Evolutionary conservation across 202 grass and related monocot species (phyloP), one percentile per base, ranked within the genome.

Genomic region (Elaeis oleifera): DNA sequence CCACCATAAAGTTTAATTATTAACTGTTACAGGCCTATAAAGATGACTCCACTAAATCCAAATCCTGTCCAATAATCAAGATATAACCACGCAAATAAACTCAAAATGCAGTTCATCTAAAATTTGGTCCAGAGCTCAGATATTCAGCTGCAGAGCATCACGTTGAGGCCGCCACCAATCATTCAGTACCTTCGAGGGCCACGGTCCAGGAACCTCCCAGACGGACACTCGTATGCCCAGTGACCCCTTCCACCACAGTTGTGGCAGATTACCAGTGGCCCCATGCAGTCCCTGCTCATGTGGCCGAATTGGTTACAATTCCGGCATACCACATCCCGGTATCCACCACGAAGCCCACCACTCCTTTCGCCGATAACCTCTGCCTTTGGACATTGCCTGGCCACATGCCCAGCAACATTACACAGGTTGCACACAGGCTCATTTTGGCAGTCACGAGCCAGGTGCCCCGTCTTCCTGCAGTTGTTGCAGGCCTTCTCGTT

Each of bases 401-500:
- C 94, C 53, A 99, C 65, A 79, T 99, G 94, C 39, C 94, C 94
- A 18, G 83, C 88, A 53, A 94, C 67, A 57, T 99, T 89, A 75
- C 94, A 99, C 13, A 94, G 59, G 36, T 99, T 99, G 70, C 94
- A 99, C 39, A 99, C 82, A 51, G 94, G 94, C 52, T 99, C 88
- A 20, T 99, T 94, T 8, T 85, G 76, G 66, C 88, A 99, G 84
- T 99, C 87, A 13, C 94, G 94, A n/a, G 89, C 94, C 24, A 99
- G 71, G 73, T 99, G 94, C 8, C 94, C 94, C 21, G 82, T 99
- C 65, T 99, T 85, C 71, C 94, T 69, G 73, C 94, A 99, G 67
- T 99, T 99, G 66, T 99, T 99, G 88, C 94, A 99, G 25, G 94
- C 94, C 75, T 99, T 99, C 77, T 99, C 94, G 20, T 99, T 99